phyloP scores from a whole-genome alignment of 2,329 filamentous ascomycete genomes.

The Ustulina deusta region DNA sequence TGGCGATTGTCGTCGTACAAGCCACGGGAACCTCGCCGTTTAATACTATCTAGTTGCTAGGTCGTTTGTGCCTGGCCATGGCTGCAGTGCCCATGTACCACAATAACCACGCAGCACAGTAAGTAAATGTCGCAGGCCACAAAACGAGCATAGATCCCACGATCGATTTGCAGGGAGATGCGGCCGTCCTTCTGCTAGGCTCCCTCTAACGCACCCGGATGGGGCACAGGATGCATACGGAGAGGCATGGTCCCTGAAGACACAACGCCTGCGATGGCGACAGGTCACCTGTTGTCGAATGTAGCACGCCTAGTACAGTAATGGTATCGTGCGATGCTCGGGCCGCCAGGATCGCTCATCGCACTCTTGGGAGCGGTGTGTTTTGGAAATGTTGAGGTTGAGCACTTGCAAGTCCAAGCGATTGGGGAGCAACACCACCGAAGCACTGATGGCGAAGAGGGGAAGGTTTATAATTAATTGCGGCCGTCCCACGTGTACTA shows the following conservation, averaged over 20 bases:
- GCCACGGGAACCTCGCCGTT: conserved; percentile 7
- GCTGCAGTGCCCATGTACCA: no score
- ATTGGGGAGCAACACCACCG: not conserved
- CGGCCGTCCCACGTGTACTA: not conserved
- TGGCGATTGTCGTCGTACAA: conserved; percentile 3
- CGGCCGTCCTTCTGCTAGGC: conserved; percentile 12
- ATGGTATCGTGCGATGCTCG: conserved; percentile 34
- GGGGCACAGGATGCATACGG: conserved; percentile 23
- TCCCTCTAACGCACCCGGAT: conserved; percentile 21
- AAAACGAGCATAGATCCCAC: conserved; percentile 4
- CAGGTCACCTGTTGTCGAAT: conserved; percentile 34
- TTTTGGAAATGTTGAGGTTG: conserved; percentile 38
- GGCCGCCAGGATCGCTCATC: conserved; percentile 18
- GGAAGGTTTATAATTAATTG: not conserved
- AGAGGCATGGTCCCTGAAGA: conserved; percentile 20
- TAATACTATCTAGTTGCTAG: not conserved
- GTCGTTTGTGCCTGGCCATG: no score
- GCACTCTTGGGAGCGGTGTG: conserved; percentile 31
- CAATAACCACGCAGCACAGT: no score
- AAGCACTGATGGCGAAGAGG: not conserved
- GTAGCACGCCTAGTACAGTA: conserved; percentile 23
- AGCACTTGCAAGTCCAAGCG: not conserved
- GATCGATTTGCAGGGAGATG: conserved; percentile 4
- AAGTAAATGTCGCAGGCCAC: not conserved
- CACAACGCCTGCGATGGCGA: conserved; percentile 9